Conservation (phyloP, 2,329 filamentous ascomycete genomes). For the Colletotrichum sojae region DNA sequence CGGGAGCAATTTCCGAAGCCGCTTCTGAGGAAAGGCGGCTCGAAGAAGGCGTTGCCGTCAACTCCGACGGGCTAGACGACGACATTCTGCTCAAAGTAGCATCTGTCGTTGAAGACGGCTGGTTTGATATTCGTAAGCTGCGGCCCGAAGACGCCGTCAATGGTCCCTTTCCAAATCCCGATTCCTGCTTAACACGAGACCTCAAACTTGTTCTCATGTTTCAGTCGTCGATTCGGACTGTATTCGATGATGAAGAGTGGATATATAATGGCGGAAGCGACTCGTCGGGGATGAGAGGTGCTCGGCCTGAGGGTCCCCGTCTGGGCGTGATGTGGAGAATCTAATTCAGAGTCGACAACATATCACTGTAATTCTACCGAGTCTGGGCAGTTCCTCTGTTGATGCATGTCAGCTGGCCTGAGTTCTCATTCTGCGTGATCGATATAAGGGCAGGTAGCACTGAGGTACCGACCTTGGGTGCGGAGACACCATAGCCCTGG, state of each 20-base stretch:
- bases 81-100: conserved; percentile 49
- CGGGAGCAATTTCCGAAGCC: conserved; percentile 54
- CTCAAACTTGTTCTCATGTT: conserved; percentile 41
- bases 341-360: conserved; percentile 34
- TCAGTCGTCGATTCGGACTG: conserved; percentile 28
- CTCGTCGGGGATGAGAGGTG: conserved; percentile 35
- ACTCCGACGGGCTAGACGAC: conserved; percentile 46
- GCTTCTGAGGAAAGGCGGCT: conserved; percentile 52
- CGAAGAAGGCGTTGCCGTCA: conserved; percentile 22
- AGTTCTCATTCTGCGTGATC: conserved; percentile 13
- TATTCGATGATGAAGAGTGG: conserved; percentile 27
- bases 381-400: conserved; percentile 24
- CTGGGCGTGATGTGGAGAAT: conserved; percentile 13
- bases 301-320: conserved; percentile 33
- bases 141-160: conserved; percentile 42
- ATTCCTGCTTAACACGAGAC: conserved; percentile 41
- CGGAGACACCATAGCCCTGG: conserved; percentile 36
- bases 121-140: conserved; percentile 47
- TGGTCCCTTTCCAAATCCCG: conserved; percentile 44
- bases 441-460: conserved; percentile 33
- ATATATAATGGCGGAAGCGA: conserved; percentile 30
- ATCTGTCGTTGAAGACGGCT: conserved; percentile 40
- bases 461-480: conserved; percentile 35
- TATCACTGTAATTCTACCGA: conserved; percentile 29
- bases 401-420: conserved; percentile 24